Evolutionary conservation across 164 flowering plant genomes (phyloP).

Genomic region (Hamamelis virginiana): DNA sequence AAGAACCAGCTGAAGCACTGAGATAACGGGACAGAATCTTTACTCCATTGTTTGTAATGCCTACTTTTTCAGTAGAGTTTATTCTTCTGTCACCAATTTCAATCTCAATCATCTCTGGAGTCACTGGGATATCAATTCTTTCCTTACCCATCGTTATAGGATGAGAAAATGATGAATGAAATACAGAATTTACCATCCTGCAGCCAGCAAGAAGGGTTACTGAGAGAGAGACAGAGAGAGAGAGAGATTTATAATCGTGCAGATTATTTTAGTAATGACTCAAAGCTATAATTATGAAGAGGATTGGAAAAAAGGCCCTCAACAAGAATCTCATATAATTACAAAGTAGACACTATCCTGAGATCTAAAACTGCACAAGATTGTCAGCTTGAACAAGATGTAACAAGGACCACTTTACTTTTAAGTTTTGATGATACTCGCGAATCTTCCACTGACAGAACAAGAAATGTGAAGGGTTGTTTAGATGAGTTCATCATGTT

Average conservation of each 20-base stretch:
- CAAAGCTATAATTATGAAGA: background rate
- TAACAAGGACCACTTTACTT: background rate
- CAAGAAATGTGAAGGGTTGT: background rate
- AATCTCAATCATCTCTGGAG: conserved; percentile 4
- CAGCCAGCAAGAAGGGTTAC: background rate
- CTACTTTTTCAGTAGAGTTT: conserved; percentile 10
- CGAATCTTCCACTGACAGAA: background rate
- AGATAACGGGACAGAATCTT: conserved; percentile 25
- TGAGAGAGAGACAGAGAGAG: background rate
- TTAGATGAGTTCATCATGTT: too few species aligned
- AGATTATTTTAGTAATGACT: background rate
- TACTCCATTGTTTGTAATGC: background rate
- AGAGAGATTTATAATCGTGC: background rate
- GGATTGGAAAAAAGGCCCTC: too few species aligned
- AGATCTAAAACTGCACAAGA: background rate
- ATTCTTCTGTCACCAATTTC: conserved; percentile 4
- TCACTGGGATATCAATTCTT: conserved; percentile 7
- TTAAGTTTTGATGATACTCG: background rate
- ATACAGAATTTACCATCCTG: conserved; percentile 10
- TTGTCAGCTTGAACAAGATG: background rate
- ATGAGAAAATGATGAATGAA: background rate
- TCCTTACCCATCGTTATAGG: conserved; percentile 11
- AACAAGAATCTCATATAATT: background rate
- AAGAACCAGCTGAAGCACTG: conserved; percentile 19
- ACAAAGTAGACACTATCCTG: background rate